Percentiles rank a stretch among this genome's conserved stretches.
Conservation (phyloP, 306 rosid genomes). For the Malus orientalis region DNA sequence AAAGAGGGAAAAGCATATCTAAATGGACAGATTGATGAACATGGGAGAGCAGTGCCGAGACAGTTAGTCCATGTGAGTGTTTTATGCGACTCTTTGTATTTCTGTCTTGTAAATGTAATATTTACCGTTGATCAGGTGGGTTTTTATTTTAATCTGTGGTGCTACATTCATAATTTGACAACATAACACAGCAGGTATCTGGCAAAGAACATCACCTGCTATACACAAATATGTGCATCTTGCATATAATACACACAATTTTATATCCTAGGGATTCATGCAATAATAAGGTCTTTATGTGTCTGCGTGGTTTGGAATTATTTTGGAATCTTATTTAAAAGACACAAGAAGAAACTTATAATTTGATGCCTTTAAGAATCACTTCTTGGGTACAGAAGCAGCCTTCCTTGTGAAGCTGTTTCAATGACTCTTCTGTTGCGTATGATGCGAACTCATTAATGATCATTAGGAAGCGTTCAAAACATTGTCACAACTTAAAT, state of each 20-base stretch:
- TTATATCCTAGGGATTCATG: neutral
- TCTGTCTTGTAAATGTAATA: neutral
- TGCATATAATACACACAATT: neutral
- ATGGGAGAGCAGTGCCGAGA: slow-evolving; percentile 53
- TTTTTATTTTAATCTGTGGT: neutral
- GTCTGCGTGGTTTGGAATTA: neutral
- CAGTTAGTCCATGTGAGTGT: slow-evolving; percentile 68
- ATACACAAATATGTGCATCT: neutral
- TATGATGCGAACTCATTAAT: neutral
- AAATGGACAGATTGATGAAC: slow-evolving; percentile 55
- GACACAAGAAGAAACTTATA: neutral
- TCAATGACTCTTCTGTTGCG: neutral
- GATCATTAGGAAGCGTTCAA: neutral
- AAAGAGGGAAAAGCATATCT: slow-evolving; percentile 83
- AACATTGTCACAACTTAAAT: neutral
- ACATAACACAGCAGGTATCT: neutral
- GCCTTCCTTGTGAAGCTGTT: neutral
- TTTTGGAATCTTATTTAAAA: neutral
- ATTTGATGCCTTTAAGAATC: neutral
- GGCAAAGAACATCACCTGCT: neutral
- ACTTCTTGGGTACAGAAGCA: neutral
- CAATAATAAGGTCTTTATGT: neutral
- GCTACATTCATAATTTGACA: neutral
- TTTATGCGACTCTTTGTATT: neutral
- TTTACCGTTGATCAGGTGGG: neutral